Conservation (phyloP, 2,329 filamentous ascomycete genomes). For the Aspergillus novoparasiticus region DNA sequence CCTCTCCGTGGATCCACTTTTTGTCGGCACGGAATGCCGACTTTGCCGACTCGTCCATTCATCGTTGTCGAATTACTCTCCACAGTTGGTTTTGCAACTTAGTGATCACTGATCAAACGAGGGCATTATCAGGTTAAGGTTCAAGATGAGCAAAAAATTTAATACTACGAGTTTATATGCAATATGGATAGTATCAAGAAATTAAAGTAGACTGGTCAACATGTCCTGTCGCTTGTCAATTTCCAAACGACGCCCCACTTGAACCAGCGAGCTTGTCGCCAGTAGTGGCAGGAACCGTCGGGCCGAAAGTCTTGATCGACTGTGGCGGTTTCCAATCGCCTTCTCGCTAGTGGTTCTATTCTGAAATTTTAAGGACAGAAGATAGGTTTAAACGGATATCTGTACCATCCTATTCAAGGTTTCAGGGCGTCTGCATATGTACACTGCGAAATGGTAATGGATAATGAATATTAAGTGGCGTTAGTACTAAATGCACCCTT, state of each 20-base stretch:
- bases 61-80: not conserved
- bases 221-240: not conserved
- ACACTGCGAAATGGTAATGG: not conserved
- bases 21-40: not conserved
- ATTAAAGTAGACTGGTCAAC: not conserved
- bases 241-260: not conserved
- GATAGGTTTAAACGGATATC: not conserved
- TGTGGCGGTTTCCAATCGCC: not conserved
- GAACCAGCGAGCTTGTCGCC: constrained; percentile 9
- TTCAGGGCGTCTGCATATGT: not conserved
- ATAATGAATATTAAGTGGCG: not conserved
- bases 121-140: not conserved
- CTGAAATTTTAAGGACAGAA: not conserved
- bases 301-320: not conserved
- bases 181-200: not conserved
- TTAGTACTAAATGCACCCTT: not conserved
- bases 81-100: not conserved
- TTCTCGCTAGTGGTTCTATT: not conserved
- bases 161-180: not conserved
- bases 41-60: not conserved
- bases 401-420: not conserved
- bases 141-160: not conserved
- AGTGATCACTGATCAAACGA: not conserved
- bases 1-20: not conserved
- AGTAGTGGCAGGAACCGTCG: not conserved